Evolutionary conservation across 225 moss, liverwort and hornwort genomes (phyloP).

Genomic region (Rhytidiadelphus loreus): DNA sequence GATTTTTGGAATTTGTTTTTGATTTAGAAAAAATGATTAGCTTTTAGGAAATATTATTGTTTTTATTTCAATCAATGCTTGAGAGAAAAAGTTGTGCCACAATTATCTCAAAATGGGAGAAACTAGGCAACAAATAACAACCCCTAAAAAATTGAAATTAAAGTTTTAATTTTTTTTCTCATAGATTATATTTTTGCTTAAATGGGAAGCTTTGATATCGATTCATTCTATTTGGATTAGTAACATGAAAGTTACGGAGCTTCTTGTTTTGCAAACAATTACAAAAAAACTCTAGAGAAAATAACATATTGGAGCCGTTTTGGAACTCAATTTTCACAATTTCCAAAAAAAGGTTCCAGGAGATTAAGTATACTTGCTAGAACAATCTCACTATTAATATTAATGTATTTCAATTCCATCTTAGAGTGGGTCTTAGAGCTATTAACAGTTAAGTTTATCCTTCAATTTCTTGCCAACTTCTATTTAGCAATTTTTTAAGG

Average conservation of each 20-base stretch:
- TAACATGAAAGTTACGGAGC: not conserved
- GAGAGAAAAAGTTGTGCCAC: not conserved
- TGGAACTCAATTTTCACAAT: no score
- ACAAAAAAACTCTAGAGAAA: fast-evolving
- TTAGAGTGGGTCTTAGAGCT: no score
- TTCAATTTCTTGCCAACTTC: no score
- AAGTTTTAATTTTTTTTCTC: no score
- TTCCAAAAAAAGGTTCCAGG: no score
- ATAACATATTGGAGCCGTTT: not conserved
- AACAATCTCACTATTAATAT: no score
- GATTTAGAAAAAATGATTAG: not conserved
- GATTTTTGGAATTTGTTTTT: no score
- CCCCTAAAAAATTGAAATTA: not conserved
- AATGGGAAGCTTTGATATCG: not conserved
- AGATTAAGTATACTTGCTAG: no score
- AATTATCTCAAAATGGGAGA: not conserved
- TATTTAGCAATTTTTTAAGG: no score
- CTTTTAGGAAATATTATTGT: not conserved
- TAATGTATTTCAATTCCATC: no score
- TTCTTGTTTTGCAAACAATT: not conserved
- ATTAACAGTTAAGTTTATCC: no score
- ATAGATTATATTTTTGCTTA: not conserved
- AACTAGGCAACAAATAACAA: fast-evolving
- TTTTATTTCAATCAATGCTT: fast-evolving
- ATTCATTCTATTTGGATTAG: not conserved